Conservation (phyloP, 352 stramenopile genomes). For the Phytophthora sp. region DNA sequence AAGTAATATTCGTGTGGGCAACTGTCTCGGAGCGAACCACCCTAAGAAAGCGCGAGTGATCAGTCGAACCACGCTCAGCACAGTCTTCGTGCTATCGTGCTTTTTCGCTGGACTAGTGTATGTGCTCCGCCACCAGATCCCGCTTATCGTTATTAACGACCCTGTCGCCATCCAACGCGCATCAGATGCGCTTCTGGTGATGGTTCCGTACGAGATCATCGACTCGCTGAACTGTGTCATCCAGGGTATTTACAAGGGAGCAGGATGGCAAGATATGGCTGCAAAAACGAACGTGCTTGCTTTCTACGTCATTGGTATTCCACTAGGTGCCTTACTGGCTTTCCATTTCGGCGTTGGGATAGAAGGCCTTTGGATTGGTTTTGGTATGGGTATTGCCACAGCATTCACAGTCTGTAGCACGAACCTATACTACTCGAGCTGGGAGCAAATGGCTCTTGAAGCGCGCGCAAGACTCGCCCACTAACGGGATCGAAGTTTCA, state of each 20-base stretch:
- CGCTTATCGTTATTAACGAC: slow-evolving; percentile 62
- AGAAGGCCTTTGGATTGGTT: slow-evolving; percentile 84
- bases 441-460: slow-evolving; percentile 63
- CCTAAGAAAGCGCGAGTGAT: slow-evolving; percentile 67
- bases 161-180: slow-evolving; percentile 49
- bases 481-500: no score
- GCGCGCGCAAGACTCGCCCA: slow-evolving; percentile 49
- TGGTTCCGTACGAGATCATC: slow-evolving; percentile 77
- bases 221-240: slow-evolving; percentile 77
- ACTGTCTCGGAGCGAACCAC: slow-evolving; percentile 81
- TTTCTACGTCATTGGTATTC: slow-evolving; percentile 84
- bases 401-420: slow-evolving; percentile 51
- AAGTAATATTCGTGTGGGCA: slow-evolving; percentile 80
- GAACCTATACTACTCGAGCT: slow-evolving; percentile 61
- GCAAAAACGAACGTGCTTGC: slow-evolving; percentile 78
- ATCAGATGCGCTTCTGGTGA: slow-evolving; percentile 60
- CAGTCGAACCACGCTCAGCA: slow-evolving; percentile 47
- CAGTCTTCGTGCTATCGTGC: slow-evolving; percentile 48
- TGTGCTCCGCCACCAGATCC: slow-evolving; percentile 53
- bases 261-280: slow-evolving; percentile 69
- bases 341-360: slow-evolving; percentile 55
- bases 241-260: slow-evolving; percentile 82
- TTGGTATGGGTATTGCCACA: slow-evolving; percentile 51
- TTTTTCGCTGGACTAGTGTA: slow-evolving; percentile 46
- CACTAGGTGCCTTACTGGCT: slow-evolving; percentile 63